Percentiles rank a stretch among this genome's conserved stretches.
Conservation (phyloP, 352 stramenopile genomes). For the Blastocystis sp. region DNA sequence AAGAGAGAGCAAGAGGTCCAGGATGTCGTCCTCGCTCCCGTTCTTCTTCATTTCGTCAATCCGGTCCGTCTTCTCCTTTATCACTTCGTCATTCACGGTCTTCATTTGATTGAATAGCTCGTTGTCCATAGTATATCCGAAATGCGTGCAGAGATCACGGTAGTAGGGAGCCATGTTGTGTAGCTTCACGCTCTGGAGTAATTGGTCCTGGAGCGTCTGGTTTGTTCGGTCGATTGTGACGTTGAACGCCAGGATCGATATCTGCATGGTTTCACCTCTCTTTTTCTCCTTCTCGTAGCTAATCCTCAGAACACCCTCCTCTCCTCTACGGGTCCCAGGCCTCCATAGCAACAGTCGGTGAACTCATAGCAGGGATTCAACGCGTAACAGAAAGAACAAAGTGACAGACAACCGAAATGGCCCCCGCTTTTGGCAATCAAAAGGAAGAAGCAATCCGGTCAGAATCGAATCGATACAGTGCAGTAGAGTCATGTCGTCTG, state of each 20-base stretch:
- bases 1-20: constrained; percentile 37
- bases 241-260: constrained; percentile 56
- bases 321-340: constrained; percentile 51
- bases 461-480: too few relatives aligned
- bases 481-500: too few relatives aligned
- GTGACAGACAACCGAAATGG: too few relatives aligned
- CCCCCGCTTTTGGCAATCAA: too few relatives aligned
- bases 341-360: not conserved
- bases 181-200: constrained; percentile 58
- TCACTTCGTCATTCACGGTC: constrained; percentile 29
- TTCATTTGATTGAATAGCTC: constrained; percentile 62
- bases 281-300: constrained; percentile 69
- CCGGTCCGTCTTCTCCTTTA: constrained; percentile 44
- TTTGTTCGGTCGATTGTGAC: constrained; percentile 27
- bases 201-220: constrained; percentile 24
- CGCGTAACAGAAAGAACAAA: not conserved
- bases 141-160: constrained; percentile 43
- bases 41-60: constrained; percentile 41
- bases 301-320: not conserved
- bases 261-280: constrained; percentile 58
- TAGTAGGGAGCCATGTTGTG: constrained; percentile 67
- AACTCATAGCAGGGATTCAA: not conserved
- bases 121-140: constrained; percentile 39
- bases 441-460: too few relatives aligned
- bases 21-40: constrained; percentile 64